Evolutionary conservation across 108 stramenopile species (phyloP).

Genomic region (Pseudonitzschia multistriata): DNA sequence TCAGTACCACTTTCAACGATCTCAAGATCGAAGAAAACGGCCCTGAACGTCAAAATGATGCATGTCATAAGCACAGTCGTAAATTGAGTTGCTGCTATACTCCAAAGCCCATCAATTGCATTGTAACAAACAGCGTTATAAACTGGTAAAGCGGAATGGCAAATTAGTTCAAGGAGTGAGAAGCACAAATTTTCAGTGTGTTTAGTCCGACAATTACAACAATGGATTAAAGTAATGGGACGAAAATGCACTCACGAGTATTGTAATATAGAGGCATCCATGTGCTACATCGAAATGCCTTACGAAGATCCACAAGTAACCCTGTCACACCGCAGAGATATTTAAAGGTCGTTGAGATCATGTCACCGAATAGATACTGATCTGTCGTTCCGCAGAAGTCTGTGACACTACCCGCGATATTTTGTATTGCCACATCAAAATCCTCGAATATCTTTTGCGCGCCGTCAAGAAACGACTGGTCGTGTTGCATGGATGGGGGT

Average conservation of each 20-base stretch:
- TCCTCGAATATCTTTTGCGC: neutral
- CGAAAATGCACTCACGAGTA: conserved; percentile 1
- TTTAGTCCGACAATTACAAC: neutral
- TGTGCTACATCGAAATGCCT: conserved; percentile 12
- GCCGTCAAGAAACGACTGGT: neutral
- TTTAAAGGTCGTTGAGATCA: neutral
- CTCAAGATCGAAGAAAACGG: conserved; percentile 12
- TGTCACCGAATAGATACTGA: neutral
- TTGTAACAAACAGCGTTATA: conserved; percentile 16
- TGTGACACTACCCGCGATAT: neutral
- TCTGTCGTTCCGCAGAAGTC: conserved; percentile 13
- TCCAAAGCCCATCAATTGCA: conserved; percentile 11
- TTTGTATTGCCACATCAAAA: neutral
- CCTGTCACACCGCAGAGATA: neutral
- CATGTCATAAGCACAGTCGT: conserved; percentile 11
- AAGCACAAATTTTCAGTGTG: neutral
- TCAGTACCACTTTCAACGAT: conserved; percentile 4
- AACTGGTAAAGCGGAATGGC: neutral
- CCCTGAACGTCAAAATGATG: conserved; percentile 17
- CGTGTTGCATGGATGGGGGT: neutral
- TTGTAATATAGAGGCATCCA: conserved; percentile 24
- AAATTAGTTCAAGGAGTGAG: neutral
- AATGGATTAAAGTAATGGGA: neutral
- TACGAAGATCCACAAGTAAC: neutral
- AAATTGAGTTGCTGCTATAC: conserved; percentile 16